phyloP scores from a whole-genome alignment of 768 basidiomycete genomes.

The Chalciporus piperatus region DNA sequence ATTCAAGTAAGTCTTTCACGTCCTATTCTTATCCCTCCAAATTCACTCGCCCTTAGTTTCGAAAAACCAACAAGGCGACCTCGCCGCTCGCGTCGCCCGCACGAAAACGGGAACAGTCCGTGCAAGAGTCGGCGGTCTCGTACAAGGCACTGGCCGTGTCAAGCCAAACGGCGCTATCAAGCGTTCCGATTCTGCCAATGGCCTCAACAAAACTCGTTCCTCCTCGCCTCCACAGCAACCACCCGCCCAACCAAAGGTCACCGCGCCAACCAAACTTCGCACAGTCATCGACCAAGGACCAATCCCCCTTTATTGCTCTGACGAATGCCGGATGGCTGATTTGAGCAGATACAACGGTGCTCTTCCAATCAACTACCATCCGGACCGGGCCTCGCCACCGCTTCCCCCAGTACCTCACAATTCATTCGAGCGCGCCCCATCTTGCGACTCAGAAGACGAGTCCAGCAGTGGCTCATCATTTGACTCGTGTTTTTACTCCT shows the following conservation, averaged over 20 bases:
- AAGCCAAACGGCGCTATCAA: conserved; percentile 59
- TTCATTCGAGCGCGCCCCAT: conserved; percentile 26
- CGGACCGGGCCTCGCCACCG: conserved; percentile 40
- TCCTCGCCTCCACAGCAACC: conserved; percentile 20
- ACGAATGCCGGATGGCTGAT: conserved; percentile 67
- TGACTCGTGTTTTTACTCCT: conserved; percentile 29
- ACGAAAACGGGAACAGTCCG: conserved; percentile 37
- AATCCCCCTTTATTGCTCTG: conserved; percentile 83
- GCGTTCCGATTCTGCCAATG: conserved; percentile 27
- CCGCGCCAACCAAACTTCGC: conserved; percentile 47
- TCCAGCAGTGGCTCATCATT: conserved; percentile 40
- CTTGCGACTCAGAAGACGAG: conserved; percentile 40
- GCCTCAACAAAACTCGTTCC: conserved; percentile 14
- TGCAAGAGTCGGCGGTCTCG: conserved; percentile 48
- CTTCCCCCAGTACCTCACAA: conserved; percentile 42
- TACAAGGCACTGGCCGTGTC: conserved; percentile 63
- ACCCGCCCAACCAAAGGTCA: conserved; percentile 21
- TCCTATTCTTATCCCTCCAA: background rate
- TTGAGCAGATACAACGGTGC: conserved; percentile 40
- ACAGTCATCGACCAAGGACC: conserved; percentile 78
- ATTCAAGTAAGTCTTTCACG: conserved; percentile 35
- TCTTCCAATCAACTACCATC: conserved; percentile 48
- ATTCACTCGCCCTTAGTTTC: conserved; percentile 16
- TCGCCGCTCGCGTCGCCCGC: conserved; percentile 29
- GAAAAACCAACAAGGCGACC: conserved; percentile 29